Conservation (phyloP, 768 basidiomycete genomes). For the Infundibulicybe gibba region DNA sequence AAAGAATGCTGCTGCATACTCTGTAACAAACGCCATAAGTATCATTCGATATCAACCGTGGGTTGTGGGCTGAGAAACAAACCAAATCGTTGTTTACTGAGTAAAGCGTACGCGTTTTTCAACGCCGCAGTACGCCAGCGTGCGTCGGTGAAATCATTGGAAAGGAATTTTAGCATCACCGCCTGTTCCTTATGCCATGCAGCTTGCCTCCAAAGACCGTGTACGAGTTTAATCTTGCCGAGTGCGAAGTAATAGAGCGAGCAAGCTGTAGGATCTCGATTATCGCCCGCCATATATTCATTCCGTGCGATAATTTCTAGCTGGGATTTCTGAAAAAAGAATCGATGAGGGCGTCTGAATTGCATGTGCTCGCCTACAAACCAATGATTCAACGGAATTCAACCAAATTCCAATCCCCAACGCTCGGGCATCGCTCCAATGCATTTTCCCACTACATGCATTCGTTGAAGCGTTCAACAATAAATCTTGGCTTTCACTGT, state of each 20-base stretch:
- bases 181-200: slow-evolving; percentile 89
- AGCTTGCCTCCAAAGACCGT: slow-evolving; percentile 94
- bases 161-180: slow-evolving; percentile 87
- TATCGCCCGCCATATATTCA: slow-evolving; percentile 85
- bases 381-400: slow-evolving; percentile 72
- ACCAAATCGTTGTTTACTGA: slow-evolving; percentile 93
- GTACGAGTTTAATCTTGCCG: slow-evolving; percentile 87
- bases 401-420: slow-evolving; percentile 90
- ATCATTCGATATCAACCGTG: not conserved
- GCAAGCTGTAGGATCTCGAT: slow-evolving; percentile 84
- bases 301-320: slow-evolving; percentile 89
- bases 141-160: slow-evolving; percentile 80
- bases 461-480: slow-evolving; percentile 65
- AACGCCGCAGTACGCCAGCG: slow-evolving; percentile 91
- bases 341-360: not conserved
- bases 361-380: slow-evolving; percentile 28
- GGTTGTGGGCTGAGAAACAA: slow-evolving; percentile 21
- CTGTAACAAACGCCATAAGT: slow-evolving; percentile 34
- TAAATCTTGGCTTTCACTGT: slow-evolving; percentile 91
- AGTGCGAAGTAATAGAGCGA: slow-evolving; percentile 94
- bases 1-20: slow-evolving; percentile 99
- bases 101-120: slow-evolving; percentile 93
- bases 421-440: slow-evolving; percentile 85
- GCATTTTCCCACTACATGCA: slow-evolving; percentile 82
- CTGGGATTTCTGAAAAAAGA: slow-evolving; percentile 57